A percentile compares a stretch with the other conserved stretches of the same genome.
Conservation (phyloP, 345 rosid genomes). For the Rhodamnia rubescens region DNA sequence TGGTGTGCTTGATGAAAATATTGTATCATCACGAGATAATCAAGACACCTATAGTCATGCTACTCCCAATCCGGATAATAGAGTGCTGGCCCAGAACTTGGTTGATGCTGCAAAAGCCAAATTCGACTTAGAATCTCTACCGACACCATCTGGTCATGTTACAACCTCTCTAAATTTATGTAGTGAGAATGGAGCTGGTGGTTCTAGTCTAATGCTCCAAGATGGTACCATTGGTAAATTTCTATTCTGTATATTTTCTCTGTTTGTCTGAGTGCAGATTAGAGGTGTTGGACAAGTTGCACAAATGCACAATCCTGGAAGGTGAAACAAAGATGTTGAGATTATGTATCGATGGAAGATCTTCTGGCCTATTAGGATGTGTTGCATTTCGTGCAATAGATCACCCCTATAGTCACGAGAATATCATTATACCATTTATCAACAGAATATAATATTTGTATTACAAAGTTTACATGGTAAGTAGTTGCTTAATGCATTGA, state of each 20-base stretch:
- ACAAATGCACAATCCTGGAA: not conserved
- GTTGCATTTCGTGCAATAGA: not conserved
- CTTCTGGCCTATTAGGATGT: not conserved
- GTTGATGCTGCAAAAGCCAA: constrained; percentile 9
- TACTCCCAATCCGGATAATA: constrained; percentile 1
- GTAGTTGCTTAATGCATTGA: not conserved
- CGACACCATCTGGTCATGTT: constrained; percentile 11
- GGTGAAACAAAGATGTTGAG: not conserved
- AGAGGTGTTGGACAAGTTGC: not conserved
- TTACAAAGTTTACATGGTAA: not conserved
- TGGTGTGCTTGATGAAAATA: constrained; percentile 24
- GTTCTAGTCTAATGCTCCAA: constrained; percentile 7
- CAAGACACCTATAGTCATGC: constrained; percentile 13
- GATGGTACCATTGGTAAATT: constrained; percentile 17
- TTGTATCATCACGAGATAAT: constrained; percentile 6
- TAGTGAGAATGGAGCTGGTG: constrained; percentile 14
- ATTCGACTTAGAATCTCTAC: constrained; percentile 1
- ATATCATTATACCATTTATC: not conserved
- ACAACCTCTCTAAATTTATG: constrained; percentile 9
- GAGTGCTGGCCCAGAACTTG: constrained; percentile 14
- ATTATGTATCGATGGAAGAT: not conserved
- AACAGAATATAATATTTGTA: not conserved
- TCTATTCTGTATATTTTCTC: not conserved
- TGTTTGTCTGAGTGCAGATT: not conserved
- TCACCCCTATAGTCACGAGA: not conserved